Evolutionary conservation across 2,329 filamentous ascomycete genomes (phyloP).

Genomic region (Plenodomus lindquistii): DNA sequence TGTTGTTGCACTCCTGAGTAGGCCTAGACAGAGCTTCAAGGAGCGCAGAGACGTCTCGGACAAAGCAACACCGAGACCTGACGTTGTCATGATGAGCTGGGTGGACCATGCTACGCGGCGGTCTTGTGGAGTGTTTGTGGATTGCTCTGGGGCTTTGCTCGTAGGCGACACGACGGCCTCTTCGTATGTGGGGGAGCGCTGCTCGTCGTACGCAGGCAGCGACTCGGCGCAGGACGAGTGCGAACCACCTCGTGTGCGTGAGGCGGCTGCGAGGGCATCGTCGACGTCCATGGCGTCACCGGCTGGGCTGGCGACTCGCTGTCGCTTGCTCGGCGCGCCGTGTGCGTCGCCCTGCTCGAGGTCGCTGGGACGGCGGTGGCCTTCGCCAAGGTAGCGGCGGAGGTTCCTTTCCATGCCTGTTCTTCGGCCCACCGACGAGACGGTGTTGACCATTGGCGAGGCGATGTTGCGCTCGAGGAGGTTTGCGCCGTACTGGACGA

Average conservation of each 20-base stretch:
- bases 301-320: constrained; percentile 47
- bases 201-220: constrained; percentile 82
- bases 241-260: constrained; percentile 57
- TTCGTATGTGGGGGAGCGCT: constrained; percentile 74
- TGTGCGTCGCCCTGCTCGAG: constrained; percentile 49
- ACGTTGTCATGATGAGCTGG: constrained; percentile 85
- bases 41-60: constrained; percentile 84
- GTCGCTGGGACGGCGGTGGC: constrained; percentile 57
- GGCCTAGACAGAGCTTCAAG: constrained; percentile 80
- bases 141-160: constrained; percentile 24
- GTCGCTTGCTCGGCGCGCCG: constrained; percentile 45
- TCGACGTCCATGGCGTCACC: constrained; percentile 55
- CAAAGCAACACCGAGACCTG: constrained; percentile 87
- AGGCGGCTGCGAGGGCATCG: constrained; percentile 34
- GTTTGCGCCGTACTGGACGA: constrained; percentile 84
- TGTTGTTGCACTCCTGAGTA: constrained; percentile 79
- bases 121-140: constrained; percentile 33
- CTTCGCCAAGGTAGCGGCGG: constrained; percentile 74
- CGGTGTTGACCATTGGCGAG: constrained; percentile 80
- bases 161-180: constrained; percentile 53
- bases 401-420: constrained; percentile 89
- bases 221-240: constrained; percentile 72
- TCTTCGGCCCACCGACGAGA: constrained; percentile 78
- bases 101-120: constrained; percentile 70
- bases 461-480: constrained; percentile 87